A percentile compares a stretch with the other conserved stretches of the same genome.
Conservation (phyloP, 2,329 filamentous ascomycete genomes). For the Colletotrichum tamarilloi region DNA sequence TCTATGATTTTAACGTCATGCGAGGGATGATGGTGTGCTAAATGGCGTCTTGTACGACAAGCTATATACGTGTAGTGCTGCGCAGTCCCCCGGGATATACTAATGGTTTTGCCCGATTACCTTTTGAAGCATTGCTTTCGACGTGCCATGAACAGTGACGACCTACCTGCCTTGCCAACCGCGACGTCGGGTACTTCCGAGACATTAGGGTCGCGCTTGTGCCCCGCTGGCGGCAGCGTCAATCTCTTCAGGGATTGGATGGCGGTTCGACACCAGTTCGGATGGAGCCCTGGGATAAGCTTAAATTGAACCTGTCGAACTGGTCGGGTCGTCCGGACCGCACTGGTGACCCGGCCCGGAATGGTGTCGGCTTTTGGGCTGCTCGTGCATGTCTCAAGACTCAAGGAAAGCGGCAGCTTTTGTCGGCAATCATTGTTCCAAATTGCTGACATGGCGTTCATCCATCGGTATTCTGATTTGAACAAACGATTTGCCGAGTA, state of each 20-base stretch:
- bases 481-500: too few species aligned
- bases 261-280: not conserved
- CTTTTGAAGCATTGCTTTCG: not conserved
- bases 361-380: not conserved
- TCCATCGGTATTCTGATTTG: too few species aligned
- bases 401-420: not conserved
- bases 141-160: not conserved
- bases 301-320: not conserved
- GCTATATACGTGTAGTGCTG: slow-evolving; percentile 49
- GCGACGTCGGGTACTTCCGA: not conserved
- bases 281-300: not conserved
- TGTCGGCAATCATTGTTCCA: too few species aligned
- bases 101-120: slow-evolving; percentile 33
- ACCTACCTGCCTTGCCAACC: not conserved
- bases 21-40: slow-evolving; percentile 36
- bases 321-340: not conserved
- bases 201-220: not conserved
- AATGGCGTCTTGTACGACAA: slow-evolving; percentile 48
- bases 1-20: slow-evolving; percentile 37
- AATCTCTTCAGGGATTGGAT: not conserved
- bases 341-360: not conserved
- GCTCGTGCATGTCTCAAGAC: not conserved
- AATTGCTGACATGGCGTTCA: too few species aligned
- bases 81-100: slow-evolving; percentile 42
- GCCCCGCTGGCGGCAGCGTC: not conserved